Conservation (phyloP, 1,284 basidiomycete species). For the Cryptococcus wingfieldii region DNA sequence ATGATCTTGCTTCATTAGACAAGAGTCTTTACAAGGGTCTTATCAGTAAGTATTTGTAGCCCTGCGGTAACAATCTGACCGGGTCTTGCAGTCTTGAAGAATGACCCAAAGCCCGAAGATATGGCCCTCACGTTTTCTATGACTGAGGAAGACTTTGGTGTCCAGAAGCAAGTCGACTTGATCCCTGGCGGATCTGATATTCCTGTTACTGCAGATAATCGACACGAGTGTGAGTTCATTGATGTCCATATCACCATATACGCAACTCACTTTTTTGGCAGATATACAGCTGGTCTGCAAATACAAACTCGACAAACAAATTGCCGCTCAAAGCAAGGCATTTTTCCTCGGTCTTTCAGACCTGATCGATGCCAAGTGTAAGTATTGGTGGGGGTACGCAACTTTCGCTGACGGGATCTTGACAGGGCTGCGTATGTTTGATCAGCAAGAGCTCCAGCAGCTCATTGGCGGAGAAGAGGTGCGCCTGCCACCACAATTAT, state of each 20-base stretch:
- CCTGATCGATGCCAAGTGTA: slow-evolving; percentile 79
- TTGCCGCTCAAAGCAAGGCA: slow-evolving; percentile 74
- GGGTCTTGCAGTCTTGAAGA: slow-evolving; percentile 65
- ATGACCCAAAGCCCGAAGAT: slow-evolving; percentile 84
- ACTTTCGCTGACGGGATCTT: neutral
- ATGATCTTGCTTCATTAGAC: slow-evolving; percentile 87
- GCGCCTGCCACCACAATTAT: neutral
- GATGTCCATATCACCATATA: neutral
- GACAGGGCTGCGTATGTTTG: slow-evolving; percentile 78
- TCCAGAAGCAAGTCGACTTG: slow-evolving; percentile 71
- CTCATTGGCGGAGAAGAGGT: slow-evolving; percentile 73
- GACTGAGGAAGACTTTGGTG: slow-evolving; percentile 87
- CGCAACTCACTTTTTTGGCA: neutral
- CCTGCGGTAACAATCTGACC: neutral
- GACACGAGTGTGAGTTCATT: slow-evolving; percentile 60
- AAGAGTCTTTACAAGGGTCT: slow-evolving; percentile 88
- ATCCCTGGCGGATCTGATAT: slow-evolving; percentile 78
- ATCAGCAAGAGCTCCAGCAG: slow-evolving; percentile 84
- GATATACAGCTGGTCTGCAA: slow-evolving; percentile 86
- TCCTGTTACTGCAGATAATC: slow-evolving; percentile 82
- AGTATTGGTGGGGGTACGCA: neutral
- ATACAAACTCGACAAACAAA: slow-evolving; percentile 84
- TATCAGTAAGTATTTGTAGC: slow-evolving; percentile 33
- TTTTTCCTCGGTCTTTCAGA: slow-evolving; percentile 68
- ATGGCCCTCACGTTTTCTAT: slow-evolving; percentile 90